Conservation (phyloP, 176 grass and related monocot species). For the Zizania latifolia region DNA sequence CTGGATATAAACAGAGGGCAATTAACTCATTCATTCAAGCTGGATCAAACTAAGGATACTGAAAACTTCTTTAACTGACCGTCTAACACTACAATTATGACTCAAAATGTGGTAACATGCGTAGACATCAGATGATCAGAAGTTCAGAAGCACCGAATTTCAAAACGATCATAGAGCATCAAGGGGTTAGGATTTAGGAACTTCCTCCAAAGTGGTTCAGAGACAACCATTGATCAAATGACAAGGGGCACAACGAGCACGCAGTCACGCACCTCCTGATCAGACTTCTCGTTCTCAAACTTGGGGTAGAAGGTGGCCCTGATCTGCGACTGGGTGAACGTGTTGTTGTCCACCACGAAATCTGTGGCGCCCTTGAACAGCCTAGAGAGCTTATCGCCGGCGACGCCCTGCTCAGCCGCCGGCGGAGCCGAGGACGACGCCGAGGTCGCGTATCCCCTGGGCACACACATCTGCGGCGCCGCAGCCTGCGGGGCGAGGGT, state of each 20-base stretch:
- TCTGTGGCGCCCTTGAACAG: constrained; percentile 52
- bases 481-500: too few relatives aligned
- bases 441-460: constrained; percentile 39
- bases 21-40: neutral
- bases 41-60: neutral
- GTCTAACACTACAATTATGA: neutral
- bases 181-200: neutral
- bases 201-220: neutral
- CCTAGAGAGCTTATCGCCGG: constrained; percentile 19
- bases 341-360: constrained; percentile 62
- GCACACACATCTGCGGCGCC: constrained; percentile 28
- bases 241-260: neutral
- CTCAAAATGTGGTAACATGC: neutral
- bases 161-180: neutral
- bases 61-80: neutral
- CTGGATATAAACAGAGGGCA: neutral
- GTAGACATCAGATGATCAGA: neutral
- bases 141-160: too few relatives aligned
- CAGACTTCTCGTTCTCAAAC: constrained; percentile 96
- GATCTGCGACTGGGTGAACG: constrained; percentile 63
- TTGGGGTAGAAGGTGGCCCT: constrained; percentile 96
- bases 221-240: constrained; percentile 13
- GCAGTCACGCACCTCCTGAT: constrained; percentile 90
- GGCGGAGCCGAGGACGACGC: constrained; percentile 11
- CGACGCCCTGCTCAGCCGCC: neutral